phyloP scores from a whole-genome alignment of 345 rosid genomes.

The Isatis tinctoria region DNA sequence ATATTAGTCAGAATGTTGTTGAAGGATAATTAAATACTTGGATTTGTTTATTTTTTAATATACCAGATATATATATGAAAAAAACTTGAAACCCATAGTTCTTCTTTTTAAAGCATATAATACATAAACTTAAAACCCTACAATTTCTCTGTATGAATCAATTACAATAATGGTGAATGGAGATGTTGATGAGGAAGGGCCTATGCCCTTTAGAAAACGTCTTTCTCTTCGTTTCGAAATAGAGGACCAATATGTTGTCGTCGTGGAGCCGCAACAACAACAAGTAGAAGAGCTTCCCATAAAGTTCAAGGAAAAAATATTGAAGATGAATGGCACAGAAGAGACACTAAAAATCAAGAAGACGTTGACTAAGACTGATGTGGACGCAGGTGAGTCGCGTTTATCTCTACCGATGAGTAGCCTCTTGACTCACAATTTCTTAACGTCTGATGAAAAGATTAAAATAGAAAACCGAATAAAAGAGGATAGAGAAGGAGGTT shows the following conservation, averaged over 20 bases:
- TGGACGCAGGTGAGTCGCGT: neutral
- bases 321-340: neutral
- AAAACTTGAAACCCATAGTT: neutral
- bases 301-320: neutral
- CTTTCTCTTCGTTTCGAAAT: neutral
- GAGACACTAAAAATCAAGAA: neutral
- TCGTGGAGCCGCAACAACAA: neutral
- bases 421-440: neutral
- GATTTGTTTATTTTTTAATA: neutral
- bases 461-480: neutral
- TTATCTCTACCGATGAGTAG: neutral
- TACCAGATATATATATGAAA: neutral
- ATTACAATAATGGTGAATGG: neutral
- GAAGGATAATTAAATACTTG: neutral
- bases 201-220: neutral
- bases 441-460: neutral
- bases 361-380: neutral
- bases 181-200: neutral
- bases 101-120: neutral
- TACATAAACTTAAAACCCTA: neutral
- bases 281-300: neutral
- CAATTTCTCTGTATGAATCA: neutral
- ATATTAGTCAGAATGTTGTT: neutral
- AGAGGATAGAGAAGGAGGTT: conserved; percentile 8
- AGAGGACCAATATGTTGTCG: no score